A percentile compares a stretch with the other conserved stretches of the same genome.
These are phyloP conservation scores for Celoporthe dispersa DNA, from an alignment of 2,329 filamentous ascomycete species.

Conservation along the genomic window DNA sequence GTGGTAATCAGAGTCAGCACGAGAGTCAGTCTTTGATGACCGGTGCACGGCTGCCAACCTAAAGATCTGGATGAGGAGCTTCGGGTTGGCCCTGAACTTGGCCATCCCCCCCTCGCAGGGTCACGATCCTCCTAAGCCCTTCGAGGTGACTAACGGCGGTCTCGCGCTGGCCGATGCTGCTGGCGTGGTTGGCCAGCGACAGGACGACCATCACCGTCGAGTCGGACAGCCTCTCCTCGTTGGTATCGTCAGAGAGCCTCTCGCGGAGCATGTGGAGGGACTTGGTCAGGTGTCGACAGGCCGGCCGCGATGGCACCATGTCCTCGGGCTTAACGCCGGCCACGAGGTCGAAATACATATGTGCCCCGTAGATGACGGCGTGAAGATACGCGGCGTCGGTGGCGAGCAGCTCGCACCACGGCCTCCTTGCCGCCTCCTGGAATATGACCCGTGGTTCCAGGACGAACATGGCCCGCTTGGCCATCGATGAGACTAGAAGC, in stretches of 20 bases:
- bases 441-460: slow-evolving; percentile 40
- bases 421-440: slow-evolving; percentile 31
- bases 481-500: slow-evolving; percentile 38
- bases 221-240: slow-evolving; percentile 36
- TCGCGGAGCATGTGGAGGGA: slow-evolving; percentile 33
- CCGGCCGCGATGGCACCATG: slow-evolving; percentile 36
- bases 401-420: slow-evolving; percentile 39
- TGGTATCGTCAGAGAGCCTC: slow-evolving; percentile 34
- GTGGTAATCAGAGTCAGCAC: background rate
- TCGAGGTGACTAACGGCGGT: slow-evolving; percentile 40
- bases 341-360: slow-evolving; percentile 39
- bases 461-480: slow-evolving; percentile 40
- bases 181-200: slow-evolving; percentile 39
- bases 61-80: slow-evolving; percentile 42
- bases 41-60: slow-evolving; percentile 32
- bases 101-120: slow-evolving; percentile 42
- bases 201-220: slow-evolving; percentile 40
- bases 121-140: slow-evolving; percentile 44
- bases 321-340: slow-evolving; percentile 32
- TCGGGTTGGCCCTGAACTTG: slow-evolving; percentile 38
- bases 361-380: slow-evolving; percentile 40
- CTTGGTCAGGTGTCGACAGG: slow-evolving; percentile 26
- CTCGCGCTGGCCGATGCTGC: slow-evolving; percentile 36
- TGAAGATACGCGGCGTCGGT: slow-evolving; percentile 44
- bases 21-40: background rate